Conservation (phyloP, 2,329 filamentous ascomycete species). For the Pestalotiopsis sp. region DNA sequence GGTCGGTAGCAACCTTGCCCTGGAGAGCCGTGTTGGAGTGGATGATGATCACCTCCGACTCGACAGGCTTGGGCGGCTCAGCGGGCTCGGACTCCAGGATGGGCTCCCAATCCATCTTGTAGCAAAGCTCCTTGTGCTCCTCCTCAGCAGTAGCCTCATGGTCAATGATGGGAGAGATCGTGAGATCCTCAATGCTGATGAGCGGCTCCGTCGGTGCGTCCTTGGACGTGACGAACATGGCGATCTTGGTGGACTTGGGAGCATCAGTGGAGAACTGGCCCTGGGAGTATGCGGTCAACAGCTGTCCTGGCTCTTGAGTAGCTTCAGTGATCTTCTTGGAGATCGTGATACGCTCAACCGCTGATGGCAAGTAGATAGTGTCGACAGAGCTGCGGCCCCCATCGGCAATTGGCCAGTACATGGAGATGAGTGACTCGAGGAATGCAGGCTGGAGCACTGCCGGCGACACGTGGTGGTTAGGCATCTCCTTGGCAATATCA, state of each 20-base stretch:
- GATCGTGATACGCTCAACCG: constrained; percentile 40
- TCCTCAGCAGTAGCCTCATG: constrained; percentile 31
- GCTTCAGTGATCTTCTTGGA: constrained; percentile 30
- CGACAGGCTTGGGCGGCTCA: constrained; percentile 20
- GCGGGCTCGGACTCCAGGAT: constrained; percentile 31
- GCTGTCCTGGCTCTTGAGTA: constrained; percentile 29
- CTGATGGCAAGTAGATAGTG: constrained; percentile 45
- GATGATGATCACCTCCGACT: constrained; percentile 40
- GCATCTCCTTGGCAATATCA: constrained; percentile 42
- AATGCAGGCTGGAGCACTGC: constrained; percentile 40
- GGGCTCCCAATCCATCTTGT: constrained; percentile 49
- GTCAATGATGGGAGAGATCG: constrained; percentile 43
- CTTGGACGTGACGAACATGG: constrained; percentile 35
- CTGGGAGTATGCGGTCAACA: constrained; percentile 38
- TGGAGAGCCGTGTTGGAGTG: constrained; percentile 36
- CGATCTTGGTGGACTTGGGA: constrained; percentile 38
- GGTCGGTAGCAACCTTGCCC: constrained; percentile 31
- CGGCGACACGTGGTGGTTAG: constrained; percentile 34
- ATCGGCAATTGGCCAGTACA: constrained; percentile 42
- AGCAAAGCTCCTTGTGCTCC: constrained; percentile 44
- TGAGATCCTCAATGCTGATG: constrained; percentile 38
- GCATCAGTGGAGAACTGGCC: constrained; percentile 28
- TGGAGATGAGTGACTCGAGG: constrained; percentile 42
- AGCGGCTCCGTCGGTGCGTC: constrained; percentile 33
- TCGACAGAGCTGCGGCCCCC: constrained; percentile 31